phyloP scores from a whole-genome alignment of 192 early-diverging fungal species.

The Podila horticola region DNA sequence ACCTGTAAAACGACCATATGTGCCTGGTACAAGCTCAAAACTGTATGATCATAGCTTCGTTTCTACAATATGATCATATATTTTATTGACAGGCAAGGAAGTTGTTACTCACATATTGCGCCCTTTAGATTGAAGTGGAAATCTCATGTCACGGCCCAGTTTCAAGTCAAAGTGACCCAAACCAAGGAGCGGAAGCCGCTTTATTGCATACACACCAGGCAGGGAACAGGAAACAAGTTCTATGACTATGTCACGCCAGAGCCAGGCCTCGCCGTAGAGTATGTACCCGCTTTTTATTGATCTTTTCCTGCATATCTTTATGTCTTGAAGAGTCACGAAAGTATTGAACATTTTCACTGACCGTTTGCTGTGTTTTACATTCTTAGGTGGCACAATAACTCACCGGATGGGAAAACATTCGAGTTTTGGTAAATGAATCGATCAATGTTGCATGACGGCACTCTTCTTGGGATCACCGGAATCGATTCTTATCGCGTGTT shows the following conservation, averaged over 20 bases:
- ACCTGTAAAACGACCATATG: conserved; percentile 66
- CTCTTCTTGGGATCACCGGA: too few relatives aligned
- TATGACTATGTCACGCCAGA: conserved; percentile 66
- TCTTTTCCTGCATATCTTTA: not conserved
- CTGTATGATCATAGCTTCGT: conserved; percentile 52
- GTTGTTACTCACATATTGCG: too few relatives aligned
- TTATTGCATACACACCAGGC: conserved; percentile 56
- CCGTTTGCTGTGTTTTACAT: not conserved
- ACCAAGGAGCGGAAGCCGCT: conserved; percentile 64
- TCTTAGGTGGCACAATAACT: conserved; percentile 57
- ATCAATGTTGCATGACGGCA: not conserved
- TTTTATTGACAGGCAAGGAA: too few relatives aligned
- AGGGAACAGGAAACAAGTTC: conserved; percentile 57
- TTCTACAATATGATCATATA: not conserved
- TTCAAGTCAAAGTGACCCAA: conserved; percentile 59
- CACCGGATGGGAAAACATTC: conserved; percentile 59
- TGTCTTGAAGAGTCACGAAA: not conserved
- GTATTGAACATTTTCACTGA: too few relatives aligned
- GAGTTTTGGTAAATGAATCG: conserved; percentile 55
- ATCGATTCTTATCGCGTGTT: not conserved
- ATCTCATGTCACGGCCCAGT: conserved; percentile 64
- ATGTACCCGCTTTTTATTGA: conserved; percentile 9
- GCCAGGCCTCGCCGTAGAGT: conserved; percentile 51
- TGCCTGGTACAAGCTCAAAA: conserved; percentile 59
- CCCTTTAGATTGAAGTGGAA: conserved; percentile 71